Evolutionary conservation across 2,329 filamentous ascomycete genomes (phyloP).

Genomic region (Pseudogymnoascus sp.): DNA sequence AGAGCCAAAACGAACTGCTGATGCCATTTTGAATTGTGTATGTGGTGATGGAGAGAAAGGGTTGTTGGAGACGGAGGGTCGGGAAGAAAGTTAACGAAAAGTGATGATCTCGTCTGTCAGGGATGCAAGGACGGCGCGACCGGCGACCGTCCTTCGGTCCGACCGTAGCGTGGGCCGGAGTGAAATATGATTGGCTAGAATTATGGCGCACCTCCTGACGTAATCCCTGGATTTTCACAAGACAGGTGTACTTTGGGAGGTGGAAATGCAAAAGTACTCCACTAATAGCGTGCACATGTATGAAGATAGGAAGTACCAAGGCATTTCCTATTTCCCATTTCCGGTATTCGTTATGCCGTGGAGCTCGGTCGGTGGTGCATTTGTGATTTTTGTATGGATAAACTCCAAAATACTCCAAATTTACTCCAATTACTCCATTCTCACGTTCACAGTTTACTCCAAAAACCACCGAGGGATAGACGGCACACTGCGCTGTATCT

Average conservation of each 20-base stretch:
- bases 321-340: neutral
- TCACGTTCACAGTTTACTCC: neutral
- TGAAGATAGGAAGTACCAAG: neutral
- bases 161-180: neutral
- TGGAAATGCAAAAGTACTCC: neutral
- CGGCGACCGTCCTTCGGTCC: neutral
- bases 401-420: neutral
- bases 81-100: conserved; percentile 4
- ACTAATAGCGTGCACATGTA: neutral
- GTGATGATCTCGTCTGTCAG: conserved; percentile 8
- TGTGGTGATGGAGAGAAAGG: conserved; percentile 28
- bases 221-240: conserved; percentile 9
- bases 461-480: neutral
- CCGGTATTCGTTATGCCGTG: neutral
- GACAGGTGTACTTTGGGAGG: neutral
- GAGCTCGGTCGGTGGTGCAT: neutral
- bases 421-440: conserved; percentile 2
- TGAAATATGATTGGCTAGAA: neutral
- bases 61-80: conserved; percentile 27
- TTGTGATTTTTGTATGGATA: neutral
- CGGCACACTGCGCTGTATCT: neutral
- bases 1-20: conserved; percentile 73
- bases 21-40: conserved; percentile 61
- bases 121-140: conserved; percentile 3
- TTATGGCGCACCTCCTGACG: neutral